Conservation (phyloP, 2,329 filamentous ascomycete genomes). For the Decorospora gaudefroyi region DNA sequence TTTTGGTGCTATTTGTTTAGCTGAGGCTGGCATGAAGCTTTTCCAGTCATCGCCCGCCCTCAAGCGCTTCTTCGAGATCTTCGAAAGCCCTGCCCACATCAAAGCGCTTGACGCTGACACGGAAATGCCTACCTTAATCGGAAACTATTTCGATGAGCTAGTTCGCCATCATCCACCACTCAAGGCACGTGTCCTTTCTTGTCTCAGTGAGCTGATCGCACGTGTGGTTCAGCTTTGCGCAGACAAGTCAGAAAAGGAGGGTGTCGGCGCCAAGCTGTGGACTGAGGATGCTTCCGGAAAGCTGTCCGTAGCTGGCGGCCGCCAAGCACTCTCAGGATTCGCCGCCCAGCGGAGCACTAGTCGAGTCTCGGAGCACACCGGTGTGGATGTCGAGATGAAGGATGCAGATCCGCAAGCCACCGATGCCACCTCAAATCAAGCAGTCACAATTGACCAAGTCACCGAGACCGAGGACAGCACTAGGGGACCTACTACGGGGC, state of each 20-base stretch:
- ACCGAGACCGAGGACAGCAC: slow-evolving; percentile 57
- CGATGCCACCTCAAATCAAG: slow-evolving; percentile 17
- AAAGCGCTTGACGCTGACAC: slow-evolving; percentile 78
- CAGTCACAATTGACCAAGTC: slow-evolving; percentile 45
- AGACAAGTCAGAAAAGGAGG: slow-evolving; percentile 67
- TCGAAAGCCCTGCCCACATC: slow-evolving; percentile 88
- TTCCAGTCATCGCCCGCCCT: slow-evolving; percentile 83
- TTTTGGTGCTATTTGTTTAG: slow-evolving; percentile 91
- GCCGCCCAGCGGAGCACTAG: slow-evolving; percentile 41
- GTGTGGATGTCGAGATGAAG: slow-evolving; percentile 65
- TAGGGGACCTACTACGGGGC: slow-evolving; percentile 60
- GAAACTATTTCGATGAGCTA: slow-evolving; percentile 88
- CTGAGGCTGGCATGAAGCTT: slow-evolving; percentile 82
- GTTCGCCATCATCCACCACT: slow-evolving; percentile 89
- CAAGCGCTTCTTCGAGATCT: slow-evolving; percentile 91
- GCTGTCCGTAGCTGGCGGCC: slow-evolving; percentile 62
- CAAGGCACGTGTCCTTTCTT: slow-evolving; percentile 76
- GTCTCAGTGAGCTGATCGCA: slow-evolving; percentile 86
- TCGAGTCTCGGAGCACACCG: slow-evolving; percentile 18
- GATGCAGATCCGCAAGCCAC: slow-evolving; percentile 50
- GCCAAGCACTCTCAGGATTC: slow-evolving; percentile 50
- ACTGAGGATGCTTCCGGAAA: slow-evolving; percentile 63
- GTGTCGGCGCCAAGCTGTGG: slow-evolving; percentile 80
- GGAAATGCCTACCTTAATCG: slow-evolving; percentile 73
- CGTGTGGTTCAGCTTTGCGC: slow-evolving; percentile 76